Conservation (phyloP, 2,329 filamentous ascomycete species). For the Dactylellina sp. region DNA sequence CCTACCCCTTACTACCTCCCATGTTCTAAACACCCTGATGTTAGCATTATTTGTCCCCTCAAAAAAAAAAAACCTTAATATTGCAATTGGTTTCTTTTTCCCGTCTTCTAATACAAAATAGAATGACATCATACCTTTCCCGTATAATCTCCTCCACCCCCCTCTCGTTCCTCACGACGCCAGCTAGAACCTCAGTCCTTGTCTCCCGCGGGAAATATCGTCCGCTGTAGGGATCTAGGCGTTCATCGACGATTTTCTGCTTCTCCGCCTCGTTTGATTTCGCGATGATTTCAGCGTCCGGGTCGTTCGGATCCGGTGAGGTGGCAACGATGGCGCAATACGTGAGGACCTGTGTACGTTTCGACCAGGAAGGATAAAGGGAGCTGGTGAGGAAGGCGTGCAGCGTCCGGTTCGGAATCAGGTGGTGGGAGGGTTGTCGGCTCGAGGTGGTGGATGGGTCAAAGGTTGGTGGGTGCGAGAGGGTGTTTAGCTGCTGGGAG, state of each 20-base stretch:
- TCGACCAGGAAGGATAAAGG: constrained; percentile 89
- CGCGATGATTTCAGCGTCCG: constrained; percentile 76
- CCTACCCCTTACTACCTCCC: constrained; percentile 44
- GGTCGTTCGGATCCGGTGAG: constrained; percentile 86
- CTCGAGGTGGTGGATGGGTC: constrained; percentile 80
- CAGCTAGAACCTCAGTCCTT: constrained; percentile 81
- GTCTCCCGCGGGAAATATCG: constrained; percentile 84
- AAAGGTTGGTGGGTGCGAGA: constrained; percentile 75
- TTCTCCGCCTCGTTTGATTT: constrained; percentile 77
- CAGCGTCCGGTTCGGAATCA: constrained; percentile 75
- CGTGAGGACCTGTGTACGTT: constrained; percentile 81
- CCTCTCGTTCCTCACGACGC: constrained; percentile 78
- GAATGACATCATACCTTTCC: constrained; percentile 66
- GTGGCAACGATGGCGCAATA: constrained; percentile 92
- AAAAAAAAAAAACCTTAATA: constrained; percentile 4
- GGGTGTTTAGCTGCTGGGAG: constrained; percentile 85
- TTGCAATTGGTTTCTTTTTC: too few relatives aligned
- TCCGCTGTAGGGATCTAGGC: constrained; percentile 89
- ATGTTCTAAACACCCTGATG: constrained; percentile 28
- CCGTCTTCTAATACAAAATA: too few relatives aligned
- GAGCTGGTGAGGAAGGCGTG: constrained; percentile 78
- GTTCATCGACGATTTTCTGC: constrained; percentile 83
- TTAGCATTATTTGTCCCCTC: too few relatives aligned
- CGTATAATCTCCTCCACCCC: constrained; percentile 83
- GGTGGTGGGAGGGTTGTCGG: constrained; percentile 67